Evolutionary conservation across 192 early-diverging fungal genomes (phyloP), one percentile per base, ranked within the genome.

Genomic region (Allomyces macrogynus): DNA sequence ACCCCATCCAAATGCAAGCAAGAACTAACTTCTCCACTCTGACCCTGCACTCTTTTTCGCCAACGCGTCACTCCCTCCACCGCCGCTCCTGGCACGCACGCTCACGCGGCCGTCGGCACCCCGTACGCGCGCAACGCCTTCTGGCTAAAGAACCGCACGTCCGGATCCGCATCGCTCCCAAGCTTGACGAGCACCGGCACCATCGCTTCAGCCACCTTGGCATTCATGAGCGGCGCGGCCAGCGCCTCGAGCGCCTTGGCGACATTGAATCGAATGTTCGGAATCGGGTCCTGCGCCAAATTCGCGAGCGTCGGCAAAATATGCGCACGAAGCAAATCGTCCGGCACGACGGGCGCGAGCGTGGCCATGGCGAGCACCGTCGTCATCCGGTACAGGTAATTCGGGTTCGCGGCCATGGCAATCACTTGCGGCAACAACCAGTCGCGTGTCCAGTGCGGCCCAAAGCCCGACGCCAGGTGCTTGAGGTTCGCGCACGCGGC

Each of bases 211-310:
- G 87, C 80, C 23, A 87, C 83, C 10, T 77, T 69, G 66, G 74
- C 78, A 54, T 75, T 76, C 69, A 84, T 84, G 62, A 95, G 78
- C 8, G 90, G 75, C 10, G 86, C 88, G 49, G 87, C 83, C 73
- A 99, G 74, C 2, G 84, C 78, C 74, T 92, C 90, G 67, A 94
- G 78, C 62, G 88, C 86, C 72, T 99, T 99, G 57, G 93, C 93
- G 14, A 97, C 94, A 66, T 97, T 99, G 83, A 99, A 99, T 40
- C 96, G 87, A 70, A 99, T 99, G 73, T 99, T 99, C 65, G 96
- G 96, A 65, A 99, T 97, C 12, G 91, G 90, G 71, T 99, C 96
- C 12, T 82, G 79, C 27, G 88, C 85, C 64, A 97, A 82, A 61
- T 73, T 81, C 64, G 81, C 83, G 60, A 95, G 81, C 10, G 90